A percentile compares a stretch with the other conserved stretches of the same genome.
phyloP scores from a whole-genome alignment of 1,284 basidiomycete species.

The Ceratobasidium sp. region DNA sequence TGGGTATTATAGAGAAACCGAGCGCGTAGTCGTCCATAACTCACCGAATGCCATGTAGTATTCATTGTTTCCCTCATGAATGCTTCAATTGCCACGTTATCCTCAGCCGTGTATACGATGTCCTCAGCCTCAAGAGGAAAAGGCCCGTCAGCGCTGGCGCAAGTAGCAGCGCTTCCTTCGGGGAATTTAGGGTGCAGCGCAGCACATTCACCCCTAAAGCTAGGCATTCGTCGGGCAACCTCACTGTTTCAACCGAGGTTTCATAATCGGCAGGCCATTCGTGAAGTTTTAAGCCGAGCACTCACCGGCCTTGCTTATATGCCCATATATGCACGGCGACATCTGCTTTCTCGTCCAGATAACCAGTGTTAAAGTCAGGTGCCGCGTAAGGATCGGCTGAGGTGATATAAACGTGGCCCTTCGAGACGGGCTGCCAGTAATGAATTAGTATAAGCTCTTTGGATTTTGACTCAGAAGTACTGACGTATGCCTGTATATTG shows the following conservation, averaged over 20 bases:
- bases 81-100: constrained; percentile 66
- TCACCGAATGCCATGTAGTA: constrained; percentile 54
- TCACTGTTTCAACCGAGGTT: too few species aligned
- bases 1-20: constrained; percentile 43
- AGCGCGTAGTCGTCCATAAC: too few species aligned
- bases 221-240: not conserved
- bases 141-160: constrained; percentile 56
- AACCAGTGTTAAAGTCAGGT: constrained; percentile 76
- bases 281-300: constrained; percentile 81
- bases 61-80: constrained; percentile 56
- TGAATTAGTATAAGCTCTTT: too few species aligned
- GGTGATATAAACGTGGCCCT: constrained; percentile 68
- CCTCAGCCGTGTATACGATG: constrained; percentile 68
- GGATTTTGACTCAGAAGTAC: too few species aligned
- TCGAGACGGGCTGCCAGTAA: too few species aligned
- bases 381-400: constrained; percentile 72
- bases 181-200: constrained; percentile 66
- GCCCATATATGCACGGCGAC: constrained; percentile 69
- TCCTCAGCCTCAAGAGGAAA: constrained; percentile 62
- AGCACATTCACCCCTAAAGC: too few species aligned
- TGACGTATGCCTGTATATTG: constrained; percentile 33
- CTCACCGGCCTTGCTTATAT: constrained; percentile 79
- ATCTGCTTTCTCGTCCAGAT: constrained; percentile 82
- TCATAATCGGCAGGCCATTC: too few species aligned
- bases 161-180: constrained; percentile 61